Base-by-base conservation (phyloP, 306 rosid genomes). In the Prinsepia uniflora region DNA sequence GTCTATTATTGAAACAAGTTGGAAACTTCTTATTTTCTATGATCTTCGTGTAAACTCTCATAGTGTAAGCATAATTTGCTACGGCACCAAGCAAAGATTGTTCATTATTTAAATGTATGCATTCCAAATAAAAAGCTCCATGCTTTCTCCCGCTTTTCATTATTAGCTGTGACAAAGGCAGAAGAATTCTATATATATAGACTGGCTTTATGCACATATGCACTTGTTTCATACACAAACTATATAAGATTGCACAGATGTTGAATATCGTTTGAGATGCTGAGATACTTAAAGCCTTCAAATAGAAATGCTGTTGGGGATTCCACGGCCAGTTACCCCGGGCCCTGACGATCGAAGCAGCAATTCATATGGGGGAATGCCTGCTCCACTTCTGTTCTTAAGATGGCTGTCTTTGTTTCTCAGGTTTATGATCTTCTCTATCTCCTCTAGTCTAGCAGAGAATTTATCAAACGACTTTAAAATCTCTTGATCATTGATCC, bases 291-390 rank as follows among this genome's bases (percentile, higher is more conserved):
- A 22, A 22, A 52, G 57, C 57, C 3, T 52, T 90, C 84, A 94
- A 34, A 94, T 94, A 62, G 98, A 94, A 65, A 92, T 24, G 69
- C 97, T 89, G 62, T 92, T 92, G 64, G 98, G 98, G 73, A 92
- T 82, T 78, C 98, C 98, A 11, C 98, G 94, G 45, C 96, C 96
- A 0, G 98, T 89, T 11, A 90, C 98, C 13, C 98, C 98, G 0
- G 98, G 90, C 6, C 97, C 95, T 4, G 98, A 94, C 0, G 96
- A 12, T 3, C 85, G 97, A 67, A 88, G 90, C 58, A 94, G 79
- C 43, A 94, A 79, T 79, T 94, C 92, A 45, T 94, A 94, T 0
- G 98, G 96, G 44, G 98, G 96, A 44, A 90, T 81, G 53, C 98
- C 98, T 1, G 98, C 98, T 60, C 98, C 98, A 22, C 54, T 86